Base-by-base conservation (phyloP, 306 rosid species). In the Prunus mira region DNA sequence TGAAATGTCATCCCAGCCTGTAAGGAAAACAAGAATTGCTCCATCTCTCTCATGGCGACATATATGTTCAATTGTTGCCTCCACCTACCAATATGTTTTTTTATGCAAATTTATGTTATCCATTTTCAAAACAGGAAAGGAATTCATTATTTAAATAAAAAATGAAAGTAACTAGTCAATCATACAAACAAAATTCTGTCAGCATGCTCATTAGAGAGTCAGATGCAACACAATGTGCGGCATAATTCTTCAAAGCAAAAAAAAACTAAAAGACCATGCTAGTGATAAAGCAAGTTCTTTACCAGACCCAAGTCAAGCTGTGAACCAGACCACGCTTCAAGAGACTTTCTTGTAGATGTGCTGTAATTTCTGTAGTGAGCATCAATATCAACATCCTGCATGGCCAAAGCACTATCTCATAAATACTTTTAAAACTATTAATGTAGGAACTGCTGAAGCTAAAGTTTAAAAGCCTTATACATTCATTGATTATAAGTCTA, bases 1-100 rank as follows among this genome's bases (percentile, higher is more conserved):
- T 75, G 97, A 90, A 52, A 94, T 94, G 67, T 94, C 98, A 77
- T 94, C 98, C 98, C 98, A 94, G 49, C 98, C 98, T 2, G 96
- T 94, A 60, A 94, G 93, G 87, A 94, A 94, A 47, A 94, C 93
- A 54, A 95, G 97, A 84, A 94, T 82, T 70, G 97, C 98, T 78
- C 97, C 98, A 67, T 80, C 84, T 79, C 84, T 90, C 82, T 89
- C 98, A 73, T 79, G 88, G 80, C 89, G 81, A 83, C 95, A 88
- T 66, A 90, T 86, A 80, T 92, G 81, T 77, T 94, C 98, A 81
- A 94, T 83, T 64, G 93, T 79, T 32, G 95, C 88, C 86, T 90
- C 98, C 72, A 94, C 93, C 98, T 94, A 73, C 75, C 82, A 24
- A 76, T 57, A 27, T 13, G 50, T 47, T 51, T 18, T 46, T 10